Base-by-base conservation (phyloP, 2,329 filamentous ascomycete species). In the Scedosporium minutisporum region DNA sequence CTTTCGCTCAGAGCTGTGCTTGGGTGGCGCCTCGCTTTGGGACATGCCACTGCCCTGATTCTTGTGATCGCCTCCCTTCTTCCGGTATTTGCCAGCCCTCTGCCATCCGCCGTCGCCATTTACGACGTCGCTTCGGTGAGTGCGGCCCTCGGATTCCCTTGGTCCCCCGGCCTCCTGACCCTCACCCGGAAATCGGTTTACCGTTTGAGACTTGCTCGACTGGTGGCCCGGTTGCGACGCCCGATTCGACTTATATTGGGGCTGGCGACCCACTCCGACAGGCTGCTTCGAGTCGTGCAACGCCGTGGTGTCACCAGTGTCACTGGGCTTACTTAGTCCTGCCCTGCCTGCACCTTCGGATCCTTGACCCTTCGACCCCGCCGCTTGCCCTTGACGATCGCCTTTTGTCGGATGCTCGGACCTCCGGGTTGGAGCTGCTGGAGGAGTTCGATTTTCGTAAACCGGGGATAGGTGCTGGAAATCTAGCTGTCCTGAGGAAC, bases 401-500 rank as follows among this genome's bases (percentile, higher is more conserved):
- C 46, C 33, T 51, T 68, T 70, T 18, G 68, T 64, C 12, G 73
- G 69, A 2, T 73, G 66, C 29, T 86, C 84, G 59, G 80, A 75
- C 58, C 80, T 85, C 62, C 87, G 80, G 62, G 77, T 76, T 12
- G 81, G 77, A 3, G 81, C 88, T 1, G 89, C 88, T 1, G 89
- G 90, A 2, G 88, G 87, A 0, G 87, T 88, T n/a, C 82, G 80
- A 5, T 83, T 82, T 74, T 92, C 89, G 62, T 88, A 88, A 0
- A 92, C 89, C 0, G 89, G 89, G 0, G 89, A 92, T 2, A 93
- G 78, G 66, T 80, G 81, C 51, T 79, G 77, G 59, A 77, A 69
- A 7, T 83, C 81, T 7, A 63, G 64, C 9, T 67, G 64, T 14
- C 67, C 67, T 23, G 68, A 62, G 7, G 75, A 72, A 4, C 72